Conservation (phyloP, 1,139 yeast genomes). For the Yamadazyma triangularis region DNA sequence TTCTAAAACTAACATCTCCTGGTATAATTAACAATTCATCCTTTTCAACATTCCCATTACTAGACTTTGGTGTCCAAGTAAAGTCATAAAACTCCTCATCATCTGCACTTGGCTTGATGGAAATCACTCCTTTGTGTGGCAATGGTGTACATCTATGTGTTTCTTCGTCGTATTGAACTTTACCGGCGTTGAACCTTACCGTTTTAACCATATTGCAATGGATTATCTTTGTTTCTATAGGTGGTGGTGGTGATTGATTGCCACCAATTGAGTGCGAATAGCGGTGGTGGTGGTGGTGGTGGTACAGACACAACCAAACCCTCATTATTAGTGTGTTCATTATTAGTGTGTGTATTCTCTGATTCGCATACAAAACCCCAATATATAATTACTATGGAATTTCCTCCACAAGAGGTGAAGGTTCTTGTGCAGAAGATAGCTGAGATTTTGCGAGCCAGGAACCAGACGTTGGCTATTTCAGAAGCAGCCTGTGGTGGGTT, state of each 20-base stretch:
- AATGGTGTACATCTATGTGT: conserved; percentile 70
- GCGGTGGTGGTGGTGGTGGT: conserved; percentile 20
- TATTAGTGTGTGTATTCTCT: background rate
- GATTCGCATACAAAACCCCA: background rate
- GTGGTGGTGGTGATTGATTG: background rate
- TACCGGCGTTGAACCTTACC: conserved; percentile 75
- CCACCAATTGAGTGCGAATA: background rate
- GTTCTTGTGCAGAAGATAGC: conserved; percentile 56
- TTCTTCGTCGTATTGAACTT: conserved; percentile 68
- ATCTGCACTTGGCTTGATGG: conserved; percentile 55
- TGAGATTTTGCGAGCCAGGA: conserved; percentile 42
- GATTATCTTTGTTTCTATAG: background rate
- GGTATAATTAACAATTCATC: conserved; percentile 82
- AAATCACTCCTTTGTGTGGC: conserved; percentile 71
- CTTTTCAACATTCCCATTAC: conserved; percentile 37
- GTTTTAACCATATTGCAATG: background rate
- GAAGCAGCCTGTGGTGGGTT: conserved; percentile 93
- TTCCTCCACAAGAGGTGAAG: conserved; percentile 58
- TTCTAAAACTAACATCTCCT: conserved; percentile 87
- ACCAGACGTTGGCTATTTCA: conserved; percentile 69
- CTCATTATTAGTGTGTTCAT: no score
- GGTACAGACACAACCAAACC: no score
- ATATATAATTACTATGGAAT: conserved; percentile 31
- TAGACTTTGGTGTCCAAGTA: conserved; percentile 38
- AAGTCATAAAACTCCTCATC: conserved; percentile 48